Conservation (phyloP, 331 rosid species). For the Stylosanthes scabra region DNA sequence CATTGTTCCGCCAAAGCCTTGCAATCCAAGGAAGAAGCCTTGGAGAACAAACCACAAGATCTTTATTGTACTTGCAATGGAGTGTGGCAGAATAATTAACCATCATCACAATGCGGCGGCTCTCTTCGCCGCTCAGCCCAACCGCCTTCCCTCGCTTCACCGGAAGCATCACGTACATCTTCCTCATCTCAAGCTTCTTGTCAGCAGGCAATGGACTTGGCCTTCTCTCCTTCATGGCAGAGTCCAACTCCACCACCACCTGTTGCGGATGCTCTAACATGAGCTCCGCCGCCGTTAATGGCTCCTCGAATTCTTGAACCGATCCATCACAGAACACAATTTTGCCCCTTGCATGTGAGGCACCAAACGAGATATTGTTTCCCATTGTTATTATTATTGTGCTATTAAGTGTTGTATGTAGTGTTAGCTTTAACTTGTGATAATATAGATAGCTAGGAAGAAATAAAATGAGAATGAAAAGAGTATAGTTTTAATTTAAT, state of each 20-base stretch:
- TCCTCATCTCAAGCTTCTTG: constrained; percentile 55
- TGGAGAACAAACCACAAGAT: constrained; percentile 35
- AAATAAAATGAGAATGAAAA: neutral
- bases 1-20: constrained; percentile 40
- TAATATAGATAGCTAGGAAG: too few relatives aligned
- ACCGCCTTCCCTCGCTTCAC: constrained; percentile 69
- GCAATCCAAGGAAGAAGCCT: constrained; percentile 64
- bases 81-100: constrained; percentile 48
- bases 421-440: too few relatives aligned
- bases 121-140: constrained; percentile 53
- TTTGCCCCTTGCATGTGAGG: constrained; percentile 40
- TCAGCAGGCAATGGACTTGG: constrained; percentile 78
- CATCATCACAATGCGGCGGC: constrained; percentile 46
- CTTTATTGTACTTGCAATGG: constrained; percentile 32
- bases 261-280: constrained; percentile 88
- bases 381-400: constrained; percentile 57
- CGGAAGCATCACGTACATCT: constrained; percentile 73
- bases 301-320: constrained; percentile 58
- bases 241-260: constrained; percentile 72
- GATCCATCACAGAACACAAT: constrained; percentile 71
- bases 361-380: constrained; percentile 48
- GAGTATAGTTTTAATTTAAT: neutral
- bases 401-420: neutral
- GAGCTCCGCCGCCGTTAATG: constrained; percentile 72
- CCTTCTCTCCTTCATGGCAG: constrained; percentile 50